Conservation (phyloP, 176 grass and related monocot species). For the Tuctoria greenei region DNA sequence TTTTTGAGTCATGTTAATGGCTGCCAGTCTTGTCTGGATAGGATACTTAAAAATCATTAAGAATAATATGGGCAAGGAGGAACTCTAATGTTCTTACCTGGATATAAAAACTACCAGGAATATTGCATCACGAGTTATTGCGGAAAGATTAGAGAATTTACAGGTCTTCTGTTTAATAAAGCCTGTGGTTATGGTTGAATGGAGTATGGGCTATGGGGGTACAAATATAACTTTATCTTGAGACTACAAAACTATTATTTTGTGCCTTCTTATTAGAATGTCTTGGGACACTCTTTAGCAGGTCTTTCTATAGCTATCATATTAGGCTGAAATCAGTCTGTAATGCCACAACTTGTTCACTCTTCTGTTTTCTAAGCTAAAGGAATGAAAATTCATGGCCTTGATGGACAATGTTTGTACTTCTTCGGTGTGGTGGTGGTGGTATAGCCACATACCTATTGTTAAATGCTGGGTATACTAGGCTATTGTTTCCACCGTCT, state of each 20-base stretch:
- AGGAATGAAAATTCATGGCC: neutral
- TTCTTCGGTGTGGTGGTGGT: neutral
- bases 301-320: neutral
- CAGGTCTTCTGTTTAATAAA: neutral
- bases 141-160: slow-evolving; percentile 13
- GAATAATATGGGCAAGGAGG: neutral
- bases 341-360: neutral
- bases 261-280: neutral
- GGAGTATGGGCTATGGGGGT: neutral
- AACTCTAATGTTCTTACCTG: neutral
- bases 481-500: slow-evolving; percentile 19
- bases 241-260: slow-evolving; percentile 17
- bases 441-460: neutral
- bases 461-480: neutral
- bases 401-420: neutral
- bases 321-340: neutral
- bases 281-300: neutral
- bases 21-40: neutral
- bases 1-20: slow-evolving; percentile 1
- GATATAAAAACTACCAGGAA: neutral
- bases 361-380: slow-evolving; percentile 2
- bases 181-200: neutral
- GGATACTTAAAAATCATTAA: neutral
- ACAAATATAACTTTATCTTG: neutral
- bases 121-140: slow-evolving; percentile 12